Conservation (phyloP, 495 filamentous ascomycete species). For the Penicillium desertorum region DNA sequence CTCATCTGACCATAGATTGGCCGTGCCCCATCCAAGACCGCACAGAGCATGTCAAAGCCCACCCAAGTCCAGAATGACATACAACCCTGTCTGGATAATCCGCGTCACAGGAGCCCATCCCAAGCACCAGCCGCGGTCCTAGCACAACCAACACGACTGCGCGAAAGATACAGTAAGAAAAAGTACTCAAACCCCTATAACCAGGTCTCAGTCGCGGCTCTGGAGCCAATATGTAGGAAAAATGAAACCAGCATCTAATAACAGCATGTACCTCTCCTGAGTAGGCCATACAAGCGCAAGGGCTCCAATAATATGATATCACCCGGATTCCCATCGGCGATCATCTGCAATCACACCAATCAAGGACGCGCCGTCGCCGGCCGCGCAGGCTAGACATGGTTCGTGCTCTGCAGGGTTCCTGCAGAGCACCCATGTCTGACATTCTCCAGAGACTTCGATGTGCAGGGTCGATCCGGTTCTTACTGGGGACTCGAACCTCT, state of each 20-base stretch:
- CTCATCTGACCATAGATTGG: neutral
- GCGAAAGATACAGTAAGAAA: neutral
- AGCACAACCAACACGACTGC: neutral
- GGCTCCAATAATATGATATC: conserved; percentile 12
- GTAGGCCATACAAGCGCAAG: conserved; percentile 8
- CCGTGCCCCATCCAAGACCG: neutral
- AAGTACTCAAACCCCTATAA: neutral
- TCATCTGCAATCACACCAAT: neutral
- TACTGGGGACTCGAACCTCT: neutral
- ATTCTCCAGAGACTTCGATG: conserved; percentile 8
- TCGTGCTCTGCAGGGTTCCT: conserved; percentile 9
- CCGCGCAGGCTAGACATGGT: conserved; percentile 5
- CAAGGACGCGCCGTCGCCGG: neutral
- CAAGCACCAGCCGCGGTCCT: neutral
- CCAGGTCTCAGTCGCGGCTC: neutral
- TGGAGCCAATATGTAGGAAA: neutral
- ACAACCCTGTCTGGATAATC: neutral
- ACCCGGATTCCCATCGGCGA: neutral
- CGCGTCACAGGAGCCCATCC: conserved; percentile 7
- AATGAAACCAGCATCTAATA: conserved; percentile 3
- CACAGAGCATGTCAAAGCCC: neutral
- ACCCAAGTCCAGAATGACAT: neutral
- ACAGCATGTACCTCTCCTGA: conserved; percentile 1
- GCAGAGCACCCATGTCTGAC: conserved; percentile 14
- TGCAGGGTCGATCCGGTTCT: conserved; percentile 7